Conservation (phyloP, 208 protist species). For the Acanthamoeba divionensis region DNA sequence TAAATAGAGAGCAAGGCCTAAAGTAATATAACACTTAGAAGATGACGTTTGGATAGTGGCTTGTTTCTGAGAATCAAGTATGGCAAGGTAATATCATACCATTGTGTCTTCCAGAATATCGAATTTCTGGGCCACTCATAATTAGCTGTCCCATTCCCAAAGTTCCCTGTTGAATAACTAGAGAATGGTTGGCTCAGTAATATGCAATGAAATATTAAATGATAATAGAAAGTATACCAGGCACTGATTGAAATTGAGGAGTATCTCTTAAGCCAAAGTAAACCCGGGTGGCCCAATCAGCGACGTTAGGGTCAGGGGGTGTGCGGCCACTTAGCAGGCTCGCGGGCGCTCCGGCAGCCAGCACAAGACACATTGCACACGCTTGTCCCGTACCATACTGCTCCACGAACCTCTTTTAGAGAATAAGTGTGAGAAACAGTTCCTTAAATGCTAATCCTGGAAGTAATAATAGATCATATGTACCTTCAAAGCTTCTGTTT, state of each 20-base stretch:
- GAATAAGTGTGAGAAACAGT: too few species aligned
- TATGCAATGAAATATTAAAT: not conserved
- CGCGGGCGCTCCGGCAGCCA: not conserved
- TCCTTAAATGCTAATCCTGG: too few species aligned
- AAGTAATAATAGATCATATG: not conserved
- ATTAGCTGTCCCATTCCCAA: not conserved
- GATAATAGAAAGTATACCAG: not conserved
- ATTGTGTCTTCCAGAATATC: not conserved
- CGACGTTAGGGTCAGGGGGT: not conserved
- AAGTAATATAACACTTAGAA: too few species aligned
- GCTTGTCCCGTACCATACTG: not conserved
- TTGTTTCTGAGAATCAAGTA: too few species aligned
- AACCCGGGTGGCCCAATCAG: not conserved
- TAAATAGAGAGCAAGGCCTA: not conserved
- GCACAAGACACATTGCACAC: slow-evolving; percentile 24
- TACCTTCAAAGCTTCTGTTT: not conserved
- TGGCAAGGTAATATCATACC: too few species aligned
- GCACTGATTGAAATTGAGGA: too few species aligned
- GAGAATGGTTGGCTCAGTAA: not conserved
- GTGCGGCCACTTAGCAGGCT: too few species aligned
- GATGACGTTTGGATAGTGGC: too few species aligned
- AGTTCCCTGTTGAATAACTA: too few species aligned
- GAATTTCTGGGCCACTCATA: not conserved
- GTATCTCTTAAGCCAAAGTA: not conserved
- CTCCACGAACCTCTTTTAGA: not conserved